These are phyloP conservation scores for Metschnikowia bowlesiae DNA, from an alignment of 805 yeast species.

Conservation along the genomic window DNA sequence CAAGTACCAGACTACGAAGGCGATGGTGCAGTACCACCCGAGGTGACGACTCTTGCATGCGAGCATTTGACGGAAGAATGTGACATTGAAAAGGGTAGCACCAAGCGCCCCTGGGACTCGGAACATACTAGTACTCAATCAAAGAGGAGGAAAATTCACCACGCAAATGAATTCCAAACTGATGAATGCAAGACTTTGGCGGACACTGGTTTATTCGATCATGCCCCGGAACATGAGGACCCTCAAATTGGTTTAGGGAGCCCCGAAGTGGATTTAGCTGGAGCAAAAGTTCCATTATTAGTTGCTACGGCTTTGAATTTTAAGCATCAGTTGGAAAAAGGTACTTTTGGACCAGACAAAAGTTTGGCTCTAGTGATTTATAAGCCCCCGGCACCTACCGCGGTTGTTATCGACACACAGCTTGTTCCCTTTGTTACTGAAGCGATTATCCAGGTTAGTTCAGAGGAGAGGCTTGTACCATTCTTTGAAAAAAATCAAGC, in stretches of 20 bases:
- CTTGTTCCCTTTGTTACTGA: too few species aligned
- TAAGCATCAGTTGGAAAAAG: not conserved
- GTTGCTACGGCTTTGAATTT: too few species aligned
- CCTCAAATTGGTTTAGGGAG: too few species aligned
- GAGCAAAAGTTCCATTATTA: not conserved
- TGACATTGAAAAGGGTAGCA: not conserved
- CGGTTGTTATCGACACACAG: too few species aligned
- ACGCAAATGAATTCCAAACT: too few species aligned
- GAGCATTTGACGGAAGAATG: not conserved
- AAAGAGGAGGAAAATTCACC: not conserved
- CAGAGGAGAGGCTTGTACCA: too few species aligned
- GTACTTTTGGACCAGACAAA: too few species aligned
- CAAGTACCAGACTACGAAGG: not conserved
- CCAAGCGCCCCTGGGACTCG: not conserved
- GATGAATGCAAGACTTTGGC: not conserved
- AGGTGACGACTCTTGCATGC: not conserved
- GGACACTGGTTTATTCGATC: not conserved
- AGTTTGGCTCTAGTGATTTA: too few species aligned
- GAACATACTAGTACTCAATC: not conserved
- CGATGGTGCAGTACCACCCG: not conserved
- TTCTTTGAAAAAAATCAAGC: too few species aligned
- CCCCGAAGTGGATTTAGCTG: not conserved
- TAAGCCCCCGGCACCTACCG: not conserved
- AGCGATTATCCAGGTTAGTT: too few species aligned
- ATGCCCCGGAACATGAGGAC: not conserved